Percentiles rank a stretch among this genome's conserved stretches.
Conservation (phyloP, 1,284 basidiomycete genomes). For the Puccinia triticina region DNA sequence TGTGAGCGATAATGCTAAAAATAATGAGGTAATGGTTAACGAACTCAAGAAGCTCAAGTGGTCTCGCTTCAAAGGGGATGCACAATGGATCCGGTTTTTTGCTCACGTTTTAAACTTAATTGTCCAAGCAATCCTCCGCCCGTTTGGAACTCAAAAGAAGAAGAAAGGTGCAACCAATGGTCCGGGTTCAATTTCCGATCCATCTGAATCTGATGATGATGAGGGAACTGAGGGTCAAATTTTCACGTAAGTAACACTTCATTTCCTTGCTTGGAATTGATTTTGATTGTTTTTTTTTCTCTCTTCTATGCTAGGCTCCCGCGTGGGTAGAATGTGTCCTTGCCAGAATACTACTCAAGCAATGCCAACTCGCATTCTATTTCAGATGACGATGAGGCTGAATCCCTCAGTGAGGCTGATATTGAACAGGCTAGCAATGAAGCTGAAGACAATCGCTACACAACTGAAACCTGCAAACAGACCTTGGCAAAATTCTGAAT, state of each 20-base stretch:
- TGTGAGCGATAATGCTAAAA: not conserved
- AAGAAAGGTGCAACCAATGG: not conserved
- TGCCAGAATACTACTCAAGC: not conserved
- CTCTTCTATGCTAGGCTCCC: not conserved
- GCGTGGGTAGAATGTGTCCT: not conserved
- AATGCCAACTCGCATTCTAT: too few species aligned
- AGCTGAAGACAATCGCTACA: not conserved
- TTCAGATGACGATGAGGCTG: too few species aligned
- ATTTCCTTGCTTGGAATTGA: not conserved
- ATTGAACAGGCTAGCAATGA: not conserved
- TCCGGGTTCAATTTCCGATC: not conserved
- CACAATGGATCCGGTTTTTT: not conserved
- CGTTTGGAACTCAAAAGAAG: not conserved
- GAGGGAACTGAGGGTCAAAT: not conserved
- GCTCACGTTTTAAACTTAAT: not conserved
- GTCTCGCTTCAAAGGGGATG: not conserved
- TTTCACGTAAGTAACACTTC: not conserved
- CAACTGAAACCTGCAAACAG: not conserved
- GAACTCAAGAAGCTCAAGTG: slow-evolving; percentile 3
- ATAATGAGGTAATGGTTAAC: not conserved
- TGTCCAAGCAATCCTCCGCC: not conserved
- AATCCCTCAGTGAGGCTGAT: not conserved
- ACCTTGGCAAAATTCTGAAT: not conserved
- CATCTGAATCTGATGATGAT: not conserved
- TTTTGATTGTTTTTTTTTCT: not conserved